A percentile compares a stretch with the other conserved stretches of the same genome.
phyloP scores from a whole-genome alignment of 805 yeast genomes.

The Yarrowia keelungensis region DNA sequence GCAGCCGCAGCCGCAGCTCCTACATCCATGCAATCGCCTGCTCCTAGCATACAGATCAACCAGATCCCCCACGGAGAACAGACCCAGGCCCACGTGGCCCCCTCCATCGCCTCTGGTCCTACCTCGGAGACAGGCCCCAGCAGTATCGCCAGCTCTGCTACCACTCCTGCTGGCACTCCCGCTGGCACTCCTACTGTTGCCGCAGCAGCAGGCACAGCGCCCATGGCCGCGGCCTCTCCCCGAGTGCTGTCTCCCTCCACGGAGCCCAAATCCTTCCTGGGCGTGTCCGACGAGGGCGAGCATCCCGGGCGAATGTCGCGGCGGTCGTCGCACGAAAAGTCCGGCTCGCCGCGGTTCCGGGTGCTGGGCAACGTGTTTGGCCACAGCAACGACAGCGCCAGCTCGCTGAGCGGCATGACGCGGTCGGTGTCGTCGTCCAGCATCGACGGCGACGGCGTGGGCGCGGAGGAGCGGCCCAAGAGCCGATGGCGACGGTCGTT shows the following conservation, averaged over 20 bases:
- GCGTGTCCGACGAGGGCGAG: conserved; percentile 19
- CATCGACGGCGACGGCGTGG: conserved; percentile 33
- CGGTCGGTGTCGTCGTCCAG: conserved; percentile 32
- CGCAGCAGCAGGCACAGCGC: background rate
- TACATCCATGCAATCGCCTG: conserved; percentile 9
- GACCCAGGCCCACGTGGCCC: too few relatives aligned
- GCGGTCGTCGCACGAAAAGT: conserved; percentile 34
- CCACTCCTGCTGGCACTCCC: background rate
- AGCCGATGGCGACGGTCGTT: conserved; percentile 39
- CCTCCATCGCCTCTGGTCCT: background rate
- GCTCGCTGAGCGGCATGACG: conserved; percentile 33
- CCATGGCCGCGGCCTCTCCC: conserved; percentile 1
- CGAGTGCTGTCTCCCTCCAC: conserved; percentile 17
- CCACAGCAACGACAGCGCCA: conserved; percentile 35
- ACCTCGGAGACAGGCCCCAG: background rate
- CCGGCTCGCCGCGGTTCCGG: conserved; percentile 36
- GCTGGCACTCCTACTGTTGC: conserved; percentile 9
- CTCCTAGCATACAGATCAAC: conserved; percentile 25
- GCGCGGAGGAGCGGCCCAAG: conserved; percentile 34
- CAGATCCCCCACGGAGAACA: background rate
- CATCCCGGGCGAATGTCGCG: conserved; percentile 7
- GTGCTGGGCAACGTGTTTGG: conserved; percentile 39
- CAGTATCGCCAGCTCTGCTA: conserved; percentile 3
- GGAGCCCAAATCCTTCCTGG: conserved; percentile 30
- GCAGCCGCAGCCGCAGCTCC: background rate